phyloP scores from a whole-genome alignment of 1,284 basidiomycete species.

The Takashimella tepidaria region DNA sequence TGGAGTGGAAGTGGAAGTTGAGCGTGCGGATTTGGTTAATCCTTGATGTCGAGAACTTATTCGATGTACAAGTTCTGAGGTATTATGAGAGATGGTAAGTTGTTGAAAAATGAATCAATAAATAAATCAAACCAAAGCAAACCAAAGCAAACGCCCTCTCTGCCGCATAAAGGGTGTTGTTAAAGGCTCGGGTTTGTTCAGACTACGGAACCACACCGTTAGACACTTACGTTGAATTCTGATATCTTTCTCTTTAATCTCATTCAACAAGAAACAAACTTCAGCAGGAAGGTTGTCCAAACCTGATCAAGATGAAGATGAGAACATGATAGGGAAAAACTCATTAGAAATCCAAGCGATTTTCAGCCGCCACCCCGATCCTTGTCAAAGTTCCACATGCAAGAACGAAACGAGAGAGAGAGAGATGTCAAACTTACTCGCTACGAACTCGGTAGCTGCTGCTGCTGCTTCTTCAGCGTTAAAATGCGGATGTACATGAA shows the following conservation, averaged over 20 bases:
- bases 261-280: conserved; percentile 63
- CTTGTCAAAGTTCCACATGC: too few relatives aligned
- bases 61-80: conserved; percentile 30
- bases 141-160: too few relatives aligned
- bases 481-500: conserved; percentile 38
- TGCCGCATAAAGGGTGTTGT: too few relatives aligned
- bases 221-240: conserved; percentile 36
- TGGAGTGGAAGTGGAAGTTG: conserved; percentile 11
- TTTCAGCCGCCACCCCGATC: too few relatives aligned
- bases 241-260: conserved; percentile 56
- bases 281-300: conserved; percentile 71
- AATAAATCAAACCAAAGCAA: background rate
- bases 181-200: background rate
- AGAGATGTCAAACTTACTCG: conserved; percentile 54
- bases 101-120: background rate
- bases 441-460: conserved; percentile 64
- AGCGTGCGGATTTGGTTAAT: conserved; percentile 31
- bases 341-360: background rate
- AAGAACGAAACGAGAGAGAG: too few relatives aligned
- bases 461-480: conserved; percentile 63
- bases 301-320: conserved; percentile 52
- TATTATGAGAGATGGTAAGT: background rate
- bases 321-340: background rate
- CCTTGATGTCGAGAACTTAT: conserved; percentile 40
- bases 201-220: background rate